Evolutionary conservation across 768 basidiomycete species (phyloP).

Genomic region (Mycena maculata): DNA sequence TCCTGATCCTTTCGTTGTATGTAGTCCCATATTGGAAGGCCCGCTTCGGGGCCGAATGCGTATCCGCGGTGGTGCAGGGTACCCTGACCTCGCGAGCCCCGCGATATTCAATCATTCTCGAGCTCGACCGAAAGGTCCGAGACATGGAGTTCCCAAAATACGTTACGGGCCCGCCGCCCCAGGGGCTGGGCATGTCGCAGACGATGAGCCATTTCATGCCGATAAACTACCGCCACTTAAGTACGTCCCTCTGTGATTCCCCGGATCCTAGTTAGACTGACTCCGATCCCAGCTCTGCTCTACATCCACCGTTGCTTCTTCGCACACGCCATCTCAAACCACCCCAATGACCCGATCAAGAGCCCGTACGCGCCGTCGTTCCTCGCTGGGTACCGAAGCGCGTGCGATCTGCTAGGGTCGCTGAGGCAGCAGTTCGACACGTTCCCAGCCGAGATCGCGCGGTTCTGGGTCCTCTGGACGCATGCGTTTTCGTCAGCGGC

Average conservation of each 20-base stretch:
- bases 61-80: slow-evolving; percentile 76
- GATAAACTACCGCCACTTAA: slow-evolving; percentile 74
- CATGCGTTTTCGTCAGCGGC: slow-evolving; percentile 77
- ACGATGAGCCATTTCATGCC: slow-evolving; percentile 85
- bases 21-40: slow-evolving; percentile 79
- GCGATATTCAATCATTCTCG: slow-evolving; percentile 69
- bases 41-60: slow-evolving; percentile 72
- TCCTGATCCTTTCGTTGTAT: background rate
- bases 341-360: slow-evolving; percentile 74
- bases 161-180: slow-evolving; percentile 61
- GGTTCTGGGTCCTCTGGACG: slow-evolving; percentile 81
- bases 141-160: slow-evolving; percentile 77
- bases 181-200: slow-evolving; percentile 63
- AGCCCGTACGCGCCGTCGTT: slow-evolving; percentile 76
- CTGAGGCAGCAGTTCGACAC: slow-evolving; percentile 60
- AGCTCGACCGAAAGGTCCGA: slow-evolving; percentile 74
- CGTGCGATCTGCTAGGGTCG: slow-evolving; percentile 65
- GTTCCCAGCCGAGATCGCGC: slow-evolving; percentile 68
- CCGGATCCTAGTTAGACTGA: background rate
- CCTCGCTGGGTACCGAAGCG: slow-evolving; percentile 74
- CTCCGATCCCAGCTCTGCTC: slow-evolving; percentile 63
- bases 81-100: slow-evolving; percentile 73
- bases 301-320: slow-evolving; percentile 85
- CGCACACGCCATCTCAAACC: slow-evolving; percentile 74
- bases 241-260: slow-evolving; percentile 52